Evolutionary conservation across 2,329 filamentous ascomycete species (phyloP).

Genomic region (Aspergillus pseudoglaucus): DNA sequence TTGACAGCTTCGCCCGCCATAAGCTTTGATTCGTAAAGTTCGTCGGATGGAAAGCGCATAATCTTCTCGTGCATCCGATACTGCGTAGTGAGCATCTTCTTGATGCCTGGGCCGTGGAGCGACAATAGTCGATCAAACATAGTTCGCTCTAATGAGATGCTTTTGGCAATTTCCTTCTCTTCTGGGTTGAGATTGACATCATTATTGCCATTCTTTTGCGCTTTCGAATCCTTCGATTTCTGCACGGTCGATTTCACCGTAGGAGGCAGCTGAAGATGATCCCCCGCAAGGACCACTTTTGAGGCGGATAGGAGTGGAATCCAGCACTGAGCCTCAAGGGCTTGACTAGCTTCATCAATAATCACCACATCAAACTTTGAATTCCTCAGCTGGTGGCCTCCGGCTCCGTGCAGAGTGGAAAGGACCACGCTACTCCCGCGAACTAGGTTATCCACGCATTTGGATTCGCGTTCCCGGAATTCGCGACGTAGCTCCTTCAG

Average conservation of each 20-base stretch:
- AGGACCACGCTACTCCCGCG: slow-evolving; percentile 77
- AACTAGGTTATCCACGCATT: slow-evolving; percentile 71
- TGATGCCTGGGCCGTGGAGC: slow-evolving; percentile 75
- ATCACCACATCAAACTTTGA: slow-evolving; percentile 88
- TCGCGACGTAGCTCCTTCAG: slow-evolving; percentile 81
- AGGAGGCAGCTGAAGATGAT: slow-evolving; percentile 88
- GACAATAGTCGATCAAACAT: slow-evolving; percentile 82
- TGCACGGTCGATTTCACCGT: slow-evolving; percentile 73
- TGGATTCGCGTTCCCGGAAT: slow-evolving; percentile 74
- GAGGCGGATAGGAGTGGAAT: slow-evolving; percentile 72
- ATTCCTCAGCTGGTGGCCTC: slow-evolving; percentile 71
- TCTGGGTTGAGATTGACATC: slow-evolving; percentile 31
- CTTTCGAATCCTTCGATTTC: slow-evolving; percentile 23
- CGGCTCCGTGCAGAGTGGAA: slow-evolving; percentile 86
- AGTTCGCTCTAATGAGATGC: slow-evolving; percentile 71
- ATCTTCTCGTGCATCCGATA: slow-evolving; percentile 97
- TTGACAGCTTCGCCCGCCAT: slow-evolving; percentile 75
- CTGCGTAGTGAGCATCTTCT: slow-evolving; percentile 91
- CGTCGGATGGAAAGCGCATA: slow-evolving; percentile 86
- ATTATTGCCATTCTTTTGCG: slow-evolving; percentile 9
- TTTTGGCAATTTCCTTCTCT: slow-evolving; percentile 37
- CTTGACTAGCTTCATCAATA: slow-evolving; percentile 93
- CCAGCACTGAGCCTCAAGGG: slow-evolving; percentile 95
- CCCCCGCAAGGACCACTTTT: slow-evolving; percentile 86
- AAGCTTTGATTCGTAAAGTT: slow-evolving; percentile 77